phyloP scores from a whole-genome alignment of 495 filamentous ascomycete genomes.

The Cercophora sp. region DNA sequence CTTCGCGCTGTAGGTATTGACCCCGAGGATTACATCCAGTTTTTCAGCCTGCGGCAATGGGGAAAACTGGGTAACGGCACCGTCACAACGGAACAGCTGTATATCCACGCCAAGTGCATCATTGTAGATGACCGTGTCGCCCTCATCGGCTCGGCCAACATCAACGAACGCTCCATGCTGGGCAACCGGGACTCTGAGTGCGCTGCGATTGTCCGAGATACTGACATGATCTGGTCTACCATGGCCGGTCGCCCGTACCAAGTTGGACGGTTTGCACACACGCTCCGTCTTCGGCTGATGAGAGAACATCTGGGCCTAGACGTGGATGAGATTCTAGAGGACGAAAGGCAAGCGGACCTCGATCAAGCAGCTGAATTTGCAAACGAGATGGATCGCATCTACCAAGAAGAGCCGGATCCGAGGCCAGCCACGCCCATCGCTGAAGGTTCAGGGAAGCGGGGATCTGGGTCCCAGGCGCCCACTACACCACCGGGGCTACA shows the following conservation, averaged over 20 bases:
- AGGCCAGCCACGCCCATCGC: slow-evolving; percentile 26
- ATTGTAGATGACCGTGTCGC: slow-evolving; percentile 91
- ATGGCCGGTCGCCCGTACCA: slow-evolving; percentile 87
- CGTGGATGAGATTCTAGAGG: slow-evolving; percentile 84
- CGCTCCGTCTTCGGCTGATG: slow-evolving; percentile 90
- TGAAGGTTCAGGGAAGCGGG: slow-evolving; percentile 24
- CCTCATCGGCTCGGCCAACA: slow-evolving; percentile 96
- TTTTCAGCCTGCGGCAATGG: slow-evolving; percentile 91
- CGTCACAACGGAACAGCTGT: slow-evolving; percentile 92
- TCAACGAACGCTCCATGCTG: slow-evolving; percentile 96
- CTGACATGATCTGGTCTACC: slow-evolving; percentile 85
- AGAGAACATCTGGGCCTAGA: slow-evolving; percentile 94
- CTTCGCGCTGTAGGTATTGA: slow-evolving; percentile 80
- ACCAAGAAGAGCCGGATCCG: slow-evolving; percentile 37
- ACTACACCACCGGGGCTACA: slow-evolving; percentile 14
- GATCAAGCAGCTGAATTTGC: slow-evolving; percentile 47
- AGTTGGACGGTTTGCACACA: slow-evolving; percentile 90
- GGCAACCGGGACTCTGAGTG: slow-evolving; percentile 89
- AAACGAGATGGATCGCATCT: slow-evolving; percentile 52
- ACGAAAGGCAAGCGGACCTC: slow-evolving; percentile 60
- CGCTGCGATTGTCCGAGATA: slow-evolving; percentile 87
- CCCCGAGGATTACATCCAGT: slow-evolving; percentile 93
- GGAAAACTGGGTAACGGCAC: slow-evolving; percentile 81
- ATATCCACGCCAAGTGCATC: slow-evolving; percentile 98
- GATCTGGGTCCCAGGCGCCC: slow-evolving; percentile 8